A percentile compares a stretch with the other conserved stretches of the same genome.
Evolutionary conservation across 164 flowering plant species (phyloP).

Genomic region (Vitis rupestris): DNA sequence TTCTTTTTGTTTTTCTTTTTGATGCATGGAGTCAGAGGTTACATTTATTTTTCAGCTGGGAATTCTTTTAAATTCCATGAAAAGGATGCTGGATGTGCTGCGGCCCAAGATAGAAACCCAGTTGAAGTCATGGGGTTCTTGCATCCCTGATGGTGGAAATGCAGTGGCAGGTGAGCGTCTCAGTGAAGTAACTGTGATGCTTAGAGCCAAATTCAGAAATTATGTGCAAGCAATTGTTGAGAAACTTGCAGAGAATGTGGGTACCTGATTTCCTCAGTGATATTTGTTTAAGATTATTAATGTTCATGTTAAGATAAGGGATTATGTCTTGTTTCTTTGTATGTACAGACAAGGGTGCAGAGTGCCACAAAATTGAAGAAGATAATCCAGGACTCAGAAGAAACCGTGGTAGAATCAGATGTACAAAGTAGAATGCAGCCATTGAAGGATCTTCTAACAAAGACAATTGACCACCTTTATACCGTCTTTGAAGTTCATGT

Average conservation of each 20-base stretch:
- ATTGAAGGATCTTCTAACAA: constrained; percentile 63
- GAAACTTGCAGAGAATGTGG: constrained; percentile 84
- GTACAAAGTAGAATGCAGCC: constrained; percentile 79
- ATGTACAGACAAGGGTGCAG: constrained; percentile 66
- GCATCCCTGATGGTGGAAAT: constrained; percentile 70
- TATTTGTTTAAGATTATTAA: no score
- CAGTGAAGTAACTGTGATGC: constrained; percentile 90
- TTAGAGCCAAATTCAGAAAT: constrained; percentile 86
- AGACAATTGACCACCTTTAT: constrained; percentile 74
- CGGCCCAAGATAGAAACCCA: constrained; percentile 78
- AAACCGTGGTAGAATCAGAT: constrained; percentile 67
- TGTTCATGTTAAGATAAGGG: neutral
- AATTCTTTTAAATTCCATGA: constrained; percentile 81
- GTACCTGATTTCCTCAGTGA: constrained; percentile 17
- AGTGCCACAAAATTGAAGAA: constrained; percentile 75
- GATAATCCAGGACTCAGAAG: constrained; percentile 82
- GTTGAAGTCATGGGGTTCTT: constrained; percentile 80
- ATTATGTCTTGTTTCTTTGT: constrained; percentile 5
- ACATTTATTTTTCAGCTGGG: constrained; percentile 61
- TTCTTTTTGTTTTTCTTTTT: no score
- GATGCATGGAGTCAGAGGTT: no score
- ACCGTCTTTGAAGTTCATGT: constrained; percentile 65
- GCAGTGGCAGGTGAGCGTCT: constrained; percentile 80
- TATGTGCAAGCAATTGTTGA: constrained; percentile 87
- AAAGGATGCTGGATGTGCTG: constrained; percentile 83